Conservation (phyloP, 2,329 filamentous ascomycete genomes). For the Pezicula radicicola region DNA sequence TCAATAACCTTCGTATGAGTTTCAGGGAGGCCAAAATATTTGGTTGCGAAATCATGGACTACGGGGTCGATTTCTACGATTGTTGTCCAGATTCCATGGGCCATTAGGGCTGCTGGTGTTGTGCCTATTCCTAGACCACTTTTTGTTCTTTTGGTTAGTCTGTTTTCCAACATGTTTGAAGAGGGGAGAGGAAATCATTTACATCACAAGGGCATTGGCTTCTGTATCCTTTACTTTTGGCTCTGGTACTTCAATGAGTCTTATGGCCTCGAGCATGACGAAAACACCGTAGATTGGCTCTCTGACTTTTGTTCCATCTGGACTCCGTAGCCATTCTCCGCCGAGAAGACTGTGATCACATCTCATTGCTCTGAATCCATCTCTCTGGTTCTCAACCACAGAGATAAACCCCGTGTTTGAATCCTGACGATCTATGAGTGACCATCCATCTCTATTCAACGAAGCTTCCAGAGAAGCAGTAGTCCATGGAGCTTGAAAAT, state of each 20-base stretch:
- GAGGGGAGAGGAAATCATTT: conserved; percentile 32
- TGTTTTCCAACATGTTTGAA: too few species aligned
- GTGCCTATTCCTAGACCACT: conserved; percentile 92
- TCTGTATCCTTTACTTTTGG: conserved; percentile 52
- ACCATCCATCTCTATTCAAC: conserved; percentile 64
- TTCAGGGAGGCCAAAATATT: conserved; percentile 76
- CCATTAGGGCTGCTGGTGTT: conserved; percentile 79
- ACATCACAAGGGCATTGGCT: conserved; percentile 83
- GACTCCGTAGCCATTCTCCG: conserved; percentile 75
- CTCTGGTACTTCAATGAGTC: conserved; percentile 65
- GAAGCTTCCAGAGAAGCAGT: conserved; percentile 63
- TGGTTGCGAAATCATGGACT: conserved; percentile 77
- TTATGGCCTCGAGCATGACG: conserved; percentile 87
- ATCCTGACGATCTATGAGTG: conserved; percentile 76
- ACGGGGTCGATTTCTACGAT: conserved; percentile 92
- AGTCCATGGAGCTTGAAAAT: conserved; percentile 61
- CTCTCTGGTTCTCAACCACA: conserved; percentile 71
- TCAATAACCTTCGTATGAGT: conserved; percentile 79
- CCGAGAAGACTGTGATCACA: conserved; percentile 94
- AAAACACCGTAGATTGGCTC: conserved; percentile 98
- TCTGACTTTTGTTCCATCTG: conserved; percentile 65
- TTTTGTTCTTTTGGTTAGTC: background rate
- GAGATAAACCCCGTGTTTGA: conserved; percentile 91
- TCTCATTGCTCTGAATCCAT: conserved; percentile 76
- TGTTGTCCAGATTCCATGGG: conserved; percentile 87